Base-by-base conservation (phyloP, 2,329 filamentous ascomycete genomes). In the Beauveria bassiana region DNA sequence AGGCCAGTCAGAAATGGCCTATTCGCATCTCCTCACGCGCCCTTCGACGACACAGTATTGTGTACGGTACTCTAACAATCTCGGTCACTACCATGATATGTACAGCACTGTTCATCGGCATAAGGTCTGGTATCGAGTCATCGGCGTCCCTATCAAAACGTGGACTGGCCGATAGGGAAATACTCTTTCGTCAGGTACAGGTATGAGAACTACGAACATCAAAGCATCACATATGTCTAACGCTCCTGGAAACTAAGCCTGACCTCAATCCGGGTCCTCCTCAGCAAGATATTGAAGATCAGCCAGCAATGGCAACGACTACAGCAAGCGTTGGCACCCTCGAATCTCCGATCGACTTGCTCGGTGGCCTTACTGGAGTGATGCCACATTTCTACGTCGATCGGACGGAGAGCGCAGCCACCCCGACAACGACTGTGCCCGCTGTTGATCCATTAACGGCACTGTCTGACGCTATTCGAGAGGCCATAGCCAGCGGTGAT, bases 21-120 rank as follows among this genome's bases (percentile, higher is more conserved):
- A 26, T 38, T 34, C 60, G 24, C 40, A 26, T 59, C 22, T 62
- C 12, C 10, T 10, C 61, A 65, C 26, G 43, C 63, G 26, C 45
- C 59, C 5, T 46, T 65, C n/a, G n/a, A 18, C 20, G 2, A 63
- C 20, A 51, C 22, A 28, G 43, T n/a, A 34, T 63, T 9, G 43
- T 65, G 18, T 34, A 66, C 28, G 61, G 61, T 7, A 45, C 38
- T 18, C 8, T 62, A 7, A 10, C 57, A 1, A 22, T 46, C 7
- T 9, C 55, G 7, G 16, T 49, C 9, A 20, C 54, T 50, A 45
- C 16, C 24, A 10, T 50, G 38, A 14, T 51, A 10, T 47, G 54
- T 18, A 42, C 28, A 18, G n/a, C 40, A 42, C 10, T 51, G 12
- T 24, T 51, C n/a, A 28, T 61, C 1, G 34, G 18, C 3, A 26